phyloP scores from a whole-genome alignment of 2,329 filamentous ascomycete species.

The Diaporthe sp. region DNA sequence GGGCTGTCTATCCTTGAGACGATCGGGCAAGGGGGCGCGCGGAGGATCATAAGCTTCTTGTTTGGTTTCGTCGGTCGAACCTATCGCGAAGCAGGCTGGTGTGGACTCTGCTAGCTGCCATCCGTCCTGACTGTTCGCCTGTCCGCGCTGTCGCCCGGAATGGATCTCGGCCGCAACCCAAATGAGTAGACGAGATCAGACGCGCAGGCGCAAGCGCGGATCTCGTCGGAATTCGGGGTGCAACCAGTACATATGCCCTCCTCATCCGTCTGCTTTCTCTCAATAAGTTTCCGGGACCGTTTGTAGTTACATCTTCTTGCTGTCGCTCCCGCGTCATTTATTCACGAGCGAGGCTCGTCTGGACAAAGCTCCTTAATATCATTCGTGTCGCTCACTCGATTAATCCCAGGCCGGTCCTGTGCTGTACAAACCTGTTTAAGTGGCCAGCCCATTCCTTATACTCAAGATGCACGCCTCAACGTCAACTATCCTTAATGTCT shows the following conservation, averaged over 20 bases:
- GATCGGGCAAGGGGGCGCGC: constrained; percentile 21
- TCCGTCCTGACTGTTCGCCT: constrained; percentile 18
- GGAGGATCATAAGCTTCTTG: constrained; percentile 29
- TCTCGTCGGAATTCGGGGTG: constrained; percentile 29
- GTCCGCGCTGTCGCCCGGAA: constrained; percentile 25
- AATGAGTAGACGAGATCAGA: constrained; percentile 7
- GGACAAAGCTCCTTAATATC: constrained; percentile 13
- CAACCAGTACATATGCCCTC: constrained; percentile 19
- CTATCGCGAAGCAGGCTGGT: constrained; percentile 30
- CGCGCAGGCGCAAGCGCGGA: constrained; percentile 26
- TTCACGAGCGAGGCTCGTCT: constrained; percentile 33
- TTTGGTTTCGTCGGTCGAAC: constrained; percentile 28
- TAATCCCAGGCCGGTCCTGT: constrained; percentile 18
- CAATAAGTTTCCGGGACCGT: background rate
- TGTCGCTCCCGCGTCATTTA: constrained; percentile 22
- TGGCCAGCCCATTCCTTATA: constrained; percentile 19
- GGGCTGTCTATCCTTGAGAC: constrained; percentile 20
- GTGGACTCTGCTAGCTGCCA: constrained; percentile 17
- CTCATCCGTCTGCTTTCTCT: background rate
- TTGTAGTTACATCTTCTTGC: constrained; percentile 22
- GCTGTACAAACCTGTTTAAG: background rate
- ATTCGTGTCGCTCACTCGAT: constrained; percentile 36
- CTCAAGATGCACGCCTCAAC: constrained; percentile 24
- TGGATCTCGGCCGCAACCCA: constrained; percentile 30
- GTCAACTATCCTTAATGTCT: constrained; percentile 25